Evolutionary conservation across 2,329 filamentous ascomycete genomes (phyloP).

Genomic region (Amylocarpus encephaloides): DNA sequence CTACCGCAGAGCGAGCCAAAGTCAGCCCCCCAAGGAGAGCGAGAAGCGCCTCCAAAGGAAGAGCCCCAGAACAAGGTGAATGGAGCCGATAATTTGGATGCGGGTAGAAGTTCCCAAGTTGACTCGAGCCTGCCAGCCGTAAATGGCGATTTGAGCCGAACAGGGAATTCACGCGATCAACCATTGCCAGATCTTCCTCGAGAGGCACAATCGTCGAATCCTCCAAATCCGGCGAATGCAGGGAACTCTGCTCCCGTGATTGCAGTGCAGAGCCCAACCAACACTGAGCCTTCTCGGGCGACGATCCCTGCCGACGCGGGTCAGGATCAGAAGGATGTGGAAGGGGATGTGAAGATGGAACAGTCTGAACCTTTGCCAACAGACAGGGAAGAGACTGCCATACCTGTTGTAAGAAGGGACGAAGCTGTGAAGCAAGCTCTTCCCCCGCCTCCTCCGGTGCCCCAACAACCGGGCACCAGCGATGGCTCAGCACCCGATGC

Average conservation of each 20-base stretch:
- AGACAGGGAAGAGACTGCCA: slow-evolving; percentile 21
- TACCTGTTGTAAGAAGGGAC: slow-evolving; percentile 19
- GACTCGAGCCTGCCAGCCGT: slow-evolving; percentile 8
- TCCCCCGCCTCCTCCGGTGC: slow-evolving; percentile 26
- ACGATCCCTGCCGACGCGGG: slow-evolving; percentile 5
- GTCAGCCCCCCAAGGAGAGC: slow-evolving; percentile 21
- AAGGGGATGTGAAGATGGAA: slow-evolving; percentile 22
- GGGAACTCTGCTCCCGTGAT: slow-evolving; percentile 19
- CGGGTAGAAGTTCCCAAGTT: slow-evolving; percentile 9
- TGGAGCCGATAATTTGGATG: slow-evolving; percentile 15
- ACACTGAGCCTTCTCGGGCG: slow-evolving; percentile 15
- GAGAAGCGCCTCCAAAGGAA: slow-evolving; percentile 22
- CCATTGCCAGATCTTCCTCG: slow-evolving; percentile 28
- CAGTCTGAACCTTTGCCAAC: slow-evolving; percentile 20
- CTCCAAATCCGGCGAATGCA: slow-evolving; percentile 8
- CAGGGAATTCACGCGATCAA: slow-evolving; percentile 23
- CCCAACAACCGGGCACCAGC: slow-evolving; percentile 13
- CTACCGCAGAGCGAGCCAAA: slow-evolving; percentile 13
- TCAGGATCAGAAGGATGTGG: slow-evolving; percentile 19
- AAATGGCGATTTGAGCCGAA: slow-evolving; percentile 21
- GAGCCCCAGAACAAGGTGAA: slow-evolving; percentile 12
- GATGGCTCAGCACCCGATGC: slow-evolving; percentile 22
- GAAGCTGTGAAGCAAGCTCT: slow-evolving; percentile 18
- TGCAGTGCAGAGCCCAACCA: slow-evolving; percentile 21
- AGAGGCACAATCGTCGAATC: slow-evolving; percentile 16